Base-by-base conservation (phyloP, 805 yeast genomes). In the Saccharomycopsis sp. region DNA sequence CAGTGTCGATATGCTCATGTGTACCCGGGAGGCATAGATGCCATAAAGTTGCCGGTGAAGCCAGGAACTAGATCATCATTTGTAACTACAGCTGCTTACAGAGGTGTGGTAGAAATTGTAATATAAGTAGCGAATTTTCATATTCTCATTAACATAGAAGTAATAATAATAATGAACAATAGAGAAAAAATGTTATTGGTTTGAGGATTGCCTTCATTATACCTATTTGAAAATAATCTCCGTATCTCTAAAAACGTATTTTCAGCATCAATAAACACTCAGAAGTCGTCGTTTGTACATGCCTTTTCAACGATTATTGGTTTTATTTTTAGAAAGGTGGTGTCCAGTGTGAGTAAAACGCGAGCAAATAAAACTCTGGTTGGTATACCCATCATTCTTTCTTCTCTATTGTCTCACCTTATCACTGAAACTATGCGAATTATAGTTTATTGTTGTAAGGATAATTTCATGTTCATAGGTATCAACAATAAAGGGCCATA, bases 1-100 rank as follows among this genome's bases (percentile, higher is more conserved):
- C 93, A 87, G 69, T 87, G 94, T 70, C 81, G 84, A 56, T 83
- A 86, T 64, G 87, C 84, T 1, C 84, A 84, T 67, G 72, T 75
- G 47, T 85, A 82, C 65, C 84, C 84, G 19, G 87, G 86, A 14
- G 74, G 78, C n/a, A 72, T 77, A 8, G 80, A 80, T 0, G 89
- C 86, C 2, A 82, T 81, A 53, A 75, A 75, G 49, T 78, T 85
- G 61, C 74, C 66, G 35, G 75, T 79, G 49, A 75, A 76, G 52
- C 77, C 81, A 2, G 78, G 79, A 20, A 78, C 85, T 0, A 78
- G 78, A 65, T 76, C 81, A 25, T 86, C 86, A 0, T 83, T 78
- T 68, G 79, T 85, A 44, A 82, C 81, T 2, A 81, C 81, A 2
- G 78, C 34, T 20, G 64, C 82, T 0, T 76, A 74, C 55, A 81